Base-by-base conservation (phyloP, 164 flowering plant genomes). In the Buxus sempervirens region DNA sequence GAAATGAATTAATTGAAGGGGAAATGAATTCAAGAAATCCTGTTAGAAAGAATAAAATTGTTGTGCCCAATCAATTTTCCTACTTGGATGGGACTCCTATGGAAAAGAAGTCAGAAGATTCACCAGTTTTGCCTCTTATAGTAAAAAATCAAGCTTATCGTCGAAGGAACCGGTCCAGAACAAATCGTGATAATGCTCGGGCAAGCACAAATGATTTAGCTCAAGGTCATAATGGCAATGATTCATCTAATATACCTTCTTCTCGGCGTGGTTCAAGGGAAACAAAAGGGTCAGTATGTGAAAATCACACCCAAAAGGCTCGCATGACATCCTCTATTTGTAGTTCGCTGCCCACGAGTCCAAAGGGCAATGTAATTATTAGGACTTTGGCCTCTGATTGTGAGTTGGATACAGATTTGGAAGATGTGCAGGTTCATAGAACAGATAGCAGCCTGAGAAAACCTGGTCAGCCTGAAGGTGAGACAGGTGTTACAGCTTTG, bases 81-180 rank as follows among this genome's bases (percentile, higher is more conserved):
- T 86, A 80, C 62, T 66, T 77, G 65, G 91, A 75, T 66, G 88
- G 81, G 60, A 69, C 76, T 72, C 86, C 71, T 66, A 87, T 81
- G 73, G 81, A 75, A 42, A 88, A 79, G 77, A 96, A 86, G 73
- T 78, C 89, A 18, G 95, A 89, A 74, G 91, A 87, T 64, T 85
- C 93, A n/a, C 85, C 80, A 24, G 81, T 82, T 32, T 71, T 88
- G 62, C 85, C 82, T 22, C 82, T 78, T 67, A 79, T 68, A n/a
- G 69, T 77, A 24, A 85, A 78, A 62, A 75, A 77, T 70, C 84
- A 79, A 67, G 81, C 98, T 61, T 96, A 96, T 78, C 90, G 83
- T 68, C 85, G 98, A 70, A 81, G 99, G 71, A 83, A 88, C 59
- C 80, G 98, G 81, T 79, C 97, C 51, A 85, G 81, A 68, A 65